Percentiles rank a stretch among this genome's conserved stretches.
Evolutionary conservation across 2,329 filamentous ascomycete species (phyloP).

Genomic region (Ophiostoma novo-ulmi): DNA sequence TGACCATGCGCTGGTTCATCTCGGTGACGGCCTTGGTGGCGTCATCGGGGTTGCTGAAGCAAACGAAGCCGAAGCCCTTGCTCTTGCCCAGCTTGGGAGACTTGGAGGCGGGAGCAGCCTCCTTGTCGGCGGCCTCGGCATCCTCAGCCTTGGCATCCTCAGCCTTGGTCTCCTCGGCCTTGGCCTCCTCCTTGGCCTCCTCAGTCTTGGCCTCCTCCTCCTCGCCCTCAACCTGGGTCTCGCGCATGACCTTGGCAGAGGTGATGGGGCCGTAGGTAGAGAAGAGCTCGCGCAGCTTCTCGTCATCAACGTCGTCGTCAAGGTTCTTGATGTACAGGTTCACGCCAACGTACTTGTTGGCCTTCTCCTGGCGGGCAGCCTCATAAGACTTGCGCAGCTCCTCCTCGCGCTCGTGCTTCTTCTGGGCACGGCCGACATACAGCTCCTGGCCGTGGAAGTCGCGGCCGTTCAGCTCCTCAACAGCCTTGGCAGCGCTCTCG

Average conservation of each 20-base stretch:
- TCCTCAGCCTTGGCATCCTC: conserved; percentile 21
- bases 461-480: conserved; percentile 85
- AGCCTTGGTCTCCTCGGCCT: background rate
- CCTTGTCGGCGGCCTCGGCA: conserved; percentile 56
- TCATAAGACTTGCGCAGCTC: conserved; percentile 99
- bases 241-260: conserved; percentile 98
- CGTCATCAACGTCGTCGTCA: conserved; percentile 92
- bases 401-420: conserved; percentile 99
- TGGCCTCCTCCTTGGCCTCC: conserved; percentile 55
- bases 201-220: conserved; percentile 62
- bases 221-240: conserved; percentile 56
- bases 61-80: conserved; percentile 99
- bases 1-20: conserved; percentile 99
- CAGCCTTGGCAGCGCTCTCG: conserved; percentile 76
- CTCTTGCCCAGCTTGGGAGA: conserved; percentile 84
- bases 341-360: conserved; percentile 98
- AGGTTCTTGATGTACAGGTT: conserved; percentile 99
- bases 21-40: conserved; percentile 98
- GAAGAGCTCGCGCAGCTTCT: conserved; percentile 94
- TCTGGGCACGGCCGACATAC: conserved; percentile 93
- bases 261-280: conserved; percentile 89
- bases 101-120: conserved; percentile 48
- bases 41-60: conserved; percentile 99
- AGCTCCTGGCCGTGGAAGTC: conserved; percentile 93
- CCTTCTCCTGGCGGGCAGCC: conserved; percentile 94